Evolutionary conservation across 176 grass and related monocot genomes (phyloP), one percentile per base, ranked within the genome.

Genomic region (Oryza glaberrima): DNA sequence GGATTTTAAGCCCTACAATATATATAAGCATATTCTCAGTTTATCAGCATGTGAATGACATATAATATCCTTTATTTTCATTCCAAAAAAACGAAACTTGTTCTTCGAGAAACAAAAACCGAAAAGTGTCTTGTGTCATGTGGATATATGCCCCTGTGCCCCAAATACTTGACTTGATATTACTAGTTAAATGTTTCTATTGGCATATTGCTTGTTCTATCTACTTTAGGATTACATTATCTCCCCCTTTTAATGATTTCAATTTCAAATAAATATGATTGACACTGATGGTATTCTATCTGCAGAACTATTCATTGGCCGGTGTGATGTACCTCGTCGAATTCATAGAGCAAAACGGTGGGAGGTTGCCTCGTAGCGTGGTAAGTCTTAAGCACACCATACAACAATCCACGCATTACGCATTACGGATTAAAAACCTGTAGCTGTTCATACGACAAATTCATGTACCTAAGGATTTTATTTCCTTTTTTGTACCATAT

Each of bases 321-420:
- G 92, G 90, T 28, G 92, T 97, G 25, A 80, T 77, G 67, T 92
- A 87, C 26, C 94, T 97, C 47, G 90, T 90, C 77, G 77, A 90
- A 77, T 94, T 92, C 78, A 74, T 92, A 48, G 86, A 94, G 76
- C 69, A 88, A 54, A 83, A 85, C 63, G 88, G 79, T 70, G 82
- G 49, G 3, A 85, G 45, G 86, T 78, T 81, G 47, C 88, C 94
- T 0, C 81, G 90, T 84, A 83, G 41, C n/a, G 81, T 94, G 75
- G 87, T 92, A 25, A 82, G 38, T 14, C n/a, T 41, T 56, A 23
- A 11, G 38, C 25, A 65, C 28, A 10, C 43, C 26, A 22, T 49
- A 30, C 10, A 41, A 45, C 79, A 48, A n/a, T 17, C 44, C 11
- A 45, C 67, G 14, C 10, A 32, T 32, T 28, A 28, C 28, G 28